Evolutionary conservation across 129 eudicot species (phyloP).

Genomic region (Ambrosia trifida): DNA sequence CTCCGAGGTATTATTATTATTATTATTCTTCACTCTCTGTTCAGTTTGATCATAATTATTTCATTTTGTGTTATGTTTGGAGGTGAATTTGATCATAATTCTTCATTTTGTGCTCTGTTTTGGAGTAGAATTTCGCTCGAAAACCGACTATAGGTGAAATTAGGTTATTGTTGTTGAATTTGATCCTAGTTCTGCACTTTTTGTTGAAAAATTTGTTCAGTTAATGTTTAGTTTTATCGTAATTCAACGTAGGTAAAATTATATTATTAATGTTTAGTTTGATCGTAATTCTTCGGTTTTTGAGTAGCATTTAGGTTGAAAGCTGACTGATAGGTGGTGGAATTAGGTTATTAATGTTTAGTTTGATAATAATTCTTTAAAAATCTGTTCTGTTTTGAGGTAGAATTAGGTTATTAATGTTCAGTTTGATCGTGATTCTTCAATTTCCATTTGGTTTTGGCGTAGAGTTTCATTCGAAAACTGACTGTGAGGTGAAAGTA

Average conservation of each 20-base stretch:
- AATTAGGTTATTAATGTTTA: neutral
- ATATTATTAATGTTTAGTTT: neutral
- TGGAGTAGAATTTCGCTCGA: neutral
- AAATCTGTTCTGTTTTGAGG: neutral
- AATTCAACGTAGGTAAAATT: too few relatives aligned
- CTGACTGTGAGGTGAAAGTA: too few relatives aligned
- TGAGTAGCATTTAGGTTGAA: too few relatives aligned
- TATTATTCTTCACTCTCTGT: neutral
- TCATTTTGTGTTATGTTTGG: neutral
- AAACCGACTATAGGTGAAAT: too few relatives aligned
- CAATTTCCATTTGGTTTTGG: neutral
- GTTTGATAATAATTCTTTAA: neutral
- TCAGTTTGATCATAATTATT: neutral
- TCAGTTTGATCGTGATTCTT: too few relatives aligned
- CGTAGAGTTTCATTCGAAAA: too few relatives aligned
- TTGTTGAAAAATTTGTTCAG: too few relatives aligned
- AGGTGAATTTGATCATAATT: neutral
- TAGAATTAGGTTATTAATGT: too few relatives aligned
- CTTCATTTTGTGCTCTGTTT: neutral
- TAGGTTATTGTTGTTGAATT: too few relatives aligned
- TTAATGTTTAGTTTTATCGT: too few relatives aligned
- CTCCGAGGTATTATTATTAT: conserved; percentile 47
- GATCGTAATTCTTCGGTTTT: neutral
- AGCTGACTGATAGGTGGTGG: too few relatives aligned
- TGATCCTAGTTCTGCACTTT: too few relatives aligned